Percentiles rank a stretch among this genome's conserved stretches.
Evolutionary conservation across 176 grass and related monocot genomes (phyloP).

Genomic region (Avena insularis): DNA sequence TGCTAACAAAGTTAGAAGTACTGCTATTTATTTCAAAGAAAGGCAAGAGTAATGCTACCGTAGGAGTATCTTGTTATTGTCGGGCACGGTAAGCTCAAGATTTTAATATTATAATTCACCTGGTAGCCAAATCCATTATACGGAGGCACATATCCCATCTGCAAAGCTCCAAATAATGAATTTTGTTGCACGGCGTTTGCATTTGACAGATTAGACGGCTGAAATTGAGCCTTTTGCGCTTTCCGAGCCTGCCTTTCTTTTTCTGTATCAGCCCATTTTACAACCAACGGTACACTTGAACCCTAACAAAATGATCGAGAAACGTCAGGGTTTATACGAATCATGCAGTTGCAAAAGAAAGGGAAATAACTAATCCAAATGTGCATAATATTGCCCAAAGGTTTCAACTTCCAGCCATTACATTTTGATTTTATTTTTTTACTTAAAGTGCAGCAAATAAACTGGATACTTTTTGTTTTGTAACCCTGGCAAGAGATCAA

Average conservation of each 20-base stretch:
- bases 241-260: constrained; percentile 97
- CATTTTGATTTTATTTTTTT: background rate
- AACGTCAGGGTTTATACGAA: constrained; percentile 22
- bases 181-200: constrained; percentile 79
- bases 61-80: background rate
- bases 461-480: background rate
- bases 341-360: constrained; percentile 22
- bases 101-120: constrained; percentile 52
- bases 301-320: constrained; percentile 55
- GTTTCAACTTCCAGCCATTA: background rate
- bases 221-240: constrained; percentile 88
- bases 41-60: background rate
- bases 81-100: constrained; percentile 24
- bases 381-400: background rate
- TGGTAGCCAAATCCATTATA: constrained; percentile 99
- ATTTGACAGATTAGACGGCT: constrained; percentile 63
- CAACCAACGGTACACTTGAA: constrained; percentile 96
- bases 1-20: constrained; percentile 1
- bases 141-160: constrained; percentile 83
- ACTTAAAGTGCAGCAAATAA: constrained; percentile 1
- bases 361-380: background rate
- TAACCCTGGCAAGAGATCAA: background rate
- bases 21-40: background rate
- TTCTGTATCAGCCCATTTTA: constrained; percentile 99
- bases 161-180: constrained; percentile 89